phyloP scores from a whole-genome alignment of 495 filamentous ascomycete species.

The Trichoderma gamsii region DNA sequence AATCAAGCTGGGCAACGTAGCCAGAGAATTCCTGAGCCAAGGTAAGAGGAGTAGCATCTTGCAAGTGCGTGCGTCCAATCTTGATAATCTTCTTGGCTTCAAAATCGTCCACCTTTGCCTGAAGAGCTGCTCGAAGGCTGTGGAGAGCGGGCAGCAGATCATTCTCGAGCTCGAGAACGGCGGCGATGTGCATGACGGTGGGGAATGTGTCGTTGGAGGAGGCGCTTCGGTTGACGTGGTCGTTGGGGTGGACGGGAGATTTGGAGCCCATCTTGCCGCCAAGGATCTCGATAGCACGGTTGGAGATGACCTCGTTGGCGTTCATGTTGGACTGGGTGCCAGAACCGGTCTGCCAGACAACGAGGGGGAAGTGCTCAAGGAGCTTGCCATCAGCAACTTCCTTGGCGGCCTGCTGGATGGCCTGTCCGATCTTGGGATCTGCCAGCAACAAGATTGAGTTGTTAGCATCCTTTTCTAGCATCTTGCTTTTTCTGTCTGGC shows the following conservation, averaged over 20 bases:
- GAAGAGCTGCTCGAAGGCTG: conserved; percentile 72
- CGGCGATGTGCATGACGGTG: conserved; percentile 98
- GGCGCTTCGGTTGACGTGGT: conserved; percentile 98
- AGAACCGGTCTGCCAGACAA: conserved; percentile 98
- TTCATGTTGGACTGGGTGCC: conserved; percentile 99
- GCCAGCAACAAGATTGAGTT: conserved; percentile 18
- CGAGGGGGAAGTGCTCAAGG: conserved; percentile 94
- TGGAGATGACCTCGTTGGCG: conserved; percentile 99
- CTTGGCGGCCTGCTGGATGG: conserved; percentile 87
- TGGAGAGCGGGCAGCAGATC: conserved; percentile 75
- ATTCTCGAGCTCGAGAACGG: conserved; percentile 85
- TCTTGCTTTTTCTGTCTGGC: background rate
- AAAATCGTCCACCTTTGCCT: conserved; percentile 87
- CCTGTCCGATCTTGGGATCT: conserved; percentile 88
- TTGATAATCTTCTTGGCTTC: conserved; percentile 84
- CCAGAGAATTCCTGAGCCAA: conserved; percentile 97
- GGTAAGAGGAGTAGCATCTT: conserved; percentile 94
- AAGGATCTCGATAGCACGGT: conserved; percentile 96
- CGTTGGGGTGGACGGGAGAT: conserved; percentile 98
- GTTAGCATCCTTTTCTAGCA: background rate
- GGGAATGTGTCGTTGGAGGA: conserved; percentile 99
- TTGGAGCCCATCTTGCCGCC: conserved; percentile 91
- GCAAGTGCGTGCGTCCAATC: conserved; percentile 95
- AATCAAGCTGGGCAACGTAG: conserved; percentile 89
- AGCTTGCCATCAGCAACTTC: conserved; percentile 94